Percentiles rank a stretch among this genome's conserved stretches.
phyloP scores from a whole-genome alignment of 768 basidiomycete species.

The Termitomyces sp. region DNA sequence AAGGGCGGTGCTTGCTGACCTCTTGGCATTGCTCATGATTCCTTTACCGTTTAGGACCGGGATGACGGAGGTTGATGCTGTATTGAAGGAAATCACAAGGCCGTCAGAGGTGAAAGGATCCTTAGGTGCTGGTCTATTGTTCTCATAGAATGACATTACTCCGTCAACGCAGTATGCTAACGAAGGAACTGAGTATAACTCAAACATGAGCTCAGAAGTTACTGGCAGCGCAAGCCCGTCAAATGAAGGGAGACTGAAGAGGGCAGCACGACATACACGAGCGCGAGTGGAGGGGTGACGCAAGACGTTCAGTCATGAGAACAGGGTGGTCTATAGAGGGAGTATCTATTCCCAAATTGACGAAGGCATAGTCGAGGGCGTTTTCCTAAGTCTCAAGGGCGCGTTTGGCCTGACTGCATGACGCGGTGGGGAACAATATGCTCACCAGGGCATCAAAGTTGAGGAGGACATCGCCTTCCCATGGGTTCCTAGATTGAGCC shows the following conservation, averaged over 20 bases:
- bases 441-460: constrained; percentile 92
- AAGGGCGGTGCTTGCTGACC: constrained; percentile 36
- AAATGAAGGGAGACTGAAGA: background rate
- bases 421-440: constrained; percentile 13
- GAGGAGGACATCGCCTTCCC: constrained; percentile 91
- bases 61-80: constrained; percentile 85
- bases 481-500: constrained; percentile 73
- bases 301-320: constrained; percentile 88
- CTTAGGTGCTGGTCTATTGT: constrained; percentile 31
- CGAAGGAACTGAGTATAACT: constrained; percentile 82
- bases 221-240: constrained; percentile 37
- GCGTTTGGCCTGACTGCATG: constrained; percentile 8
- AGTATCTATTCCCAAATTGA: constrained; percentile 78
- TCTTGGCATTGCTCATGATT: constrained; percentile 78
- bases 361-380: constrained; percentile 87
- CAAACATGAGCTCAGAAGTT: constrained; percentile 95
- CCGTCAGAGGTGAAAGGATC: constrained; percentile 59
- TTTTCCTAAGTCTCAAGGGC: constrained; percentile 67
- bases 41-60: constrained; percentile 83
- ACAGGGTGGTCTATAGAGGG: constrained; percentile 79
- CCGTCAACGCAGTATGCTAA: constrained; percentile 87
- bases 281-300: constrained; percentile 85
- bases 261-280: constrained; percentile 48
- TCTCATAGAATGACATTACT: constrained; percentile 88
- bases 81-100: constrained; percentile 86